Evolutionary conservation across 306 rosid genomes (phyloP).

Genomic region (Cajanus cajan): DNA sequence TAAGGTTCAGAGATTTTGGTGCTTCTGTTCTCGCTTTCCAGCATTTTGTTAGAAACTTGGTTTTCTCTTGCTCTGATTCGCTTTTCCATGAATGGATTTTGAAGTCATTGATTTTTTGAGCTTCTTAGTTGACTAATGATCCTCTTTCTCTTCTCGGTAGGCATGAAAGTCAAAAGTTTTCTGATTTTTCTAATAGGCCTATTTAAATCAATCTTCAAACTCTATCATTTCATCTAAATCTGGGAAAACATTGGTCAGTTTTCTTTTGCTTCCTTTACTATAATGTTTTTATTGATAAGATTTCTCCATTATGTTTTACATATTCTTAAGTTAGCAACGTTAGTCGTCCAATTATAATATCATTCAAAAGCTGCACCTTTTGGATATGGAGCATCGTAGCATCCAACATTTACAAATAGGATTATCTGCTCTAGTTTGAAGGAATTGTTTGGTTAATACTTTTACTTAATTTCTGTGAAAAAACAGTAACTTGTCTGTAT

Average conservation of each 20-base stretch:
- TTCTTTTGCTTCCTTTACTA: not conserved
- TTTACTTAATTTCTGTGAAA: not conserved
- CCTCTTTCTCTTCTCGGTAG: constrained; percentile 10
- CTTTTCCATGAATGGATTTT: constrained; percentile 5
- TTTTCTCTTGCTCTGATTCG: not conserved
- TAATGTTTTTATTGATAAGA: not conserved
- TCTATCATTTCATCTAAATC: not conserved
- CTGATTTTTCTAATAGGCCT: not conserved
- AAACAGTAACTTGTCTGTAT: not conserved
- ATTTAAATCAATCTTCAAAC: constrained; percentile 3
- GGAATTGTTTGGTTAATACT: not conserved
- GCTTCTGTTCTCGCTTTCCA: constrained; percentile 1
- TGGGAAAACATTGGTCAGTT: constrained; percentile 1
- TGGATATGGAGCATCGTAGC: no score
- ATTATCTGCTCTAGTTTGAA: not conserved
- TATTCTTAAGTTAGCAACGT: not conserved
- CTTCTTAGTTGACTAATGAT: not conserved
- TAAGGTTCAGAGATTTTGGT: not conserved
- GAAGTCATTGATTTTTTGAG: not conserved
- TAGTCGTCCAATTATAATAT: not conserved
- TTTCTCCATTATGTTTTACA: not conserved
- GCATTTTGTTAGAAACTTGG: constrained; percentile 14
- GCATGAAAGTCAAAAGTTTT: not conserved
- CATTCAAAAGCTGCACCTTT: not conserved
- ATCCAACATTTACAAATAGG: no score